These are phyloP conservation scores for Debaryomycetaceae sp. DNA, from an alignment of 1,139 yeast genomes.

Conservation along the genomic window DNA sequence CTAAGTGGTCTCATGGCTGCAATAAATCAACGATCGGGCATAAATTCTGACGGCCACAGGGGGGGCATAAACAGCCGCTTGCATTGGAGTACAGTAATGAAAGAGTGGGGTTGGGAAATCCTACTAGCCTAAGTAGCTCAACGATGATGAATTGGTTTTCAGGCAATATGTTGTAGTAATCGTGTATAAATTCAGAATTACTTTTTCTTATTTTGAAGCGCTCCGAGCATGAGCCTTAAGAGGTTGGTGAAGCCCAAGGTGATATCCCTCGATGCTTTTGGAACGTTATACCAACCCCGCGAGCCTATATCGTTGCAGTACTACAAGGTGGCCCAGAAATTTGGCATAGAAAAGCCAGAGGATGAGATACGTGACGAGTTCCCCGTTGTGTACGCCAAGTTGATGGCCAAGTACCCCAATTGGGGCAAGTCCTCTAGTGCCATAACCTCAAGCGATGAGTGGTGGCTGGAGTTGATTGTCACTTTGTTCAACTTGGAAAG, in stretches of 20 bases:
- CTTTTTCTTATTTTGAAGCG: not conserved
- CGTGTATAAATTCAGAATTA: conserved; percentile 1
- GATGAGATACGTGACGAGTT: conserved; percentile 25
- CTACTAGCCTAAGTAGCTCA: conserved; percentile 29
- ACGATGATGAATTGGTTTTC: conserved; percentile 10
- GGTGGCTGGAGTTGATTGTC: conserved; percentile 58
- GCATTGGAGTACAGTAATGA: conserved; percentile 70
- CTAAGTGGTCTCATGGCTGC: conserved; percentile 43
- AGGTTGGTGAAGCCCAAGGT: too few species aligned
- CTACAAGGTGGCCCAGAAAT: conserved; percentile 36
- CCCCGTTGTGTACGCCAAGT: conserved; percentile 22
- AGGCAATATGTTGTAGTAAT: conserved; percentile 1
- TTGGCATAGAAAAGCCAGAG: conserved; percentile 36
- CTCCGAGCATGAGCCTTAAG: too few species aligned
- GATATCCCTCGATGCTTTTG: conserved; percentile 64
- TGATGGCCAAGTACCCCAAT: conserved; percentile 44
- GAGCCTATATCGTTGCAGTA: conserved; percentile 52
- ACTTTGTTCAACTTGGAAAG: conserved; percentile 33
- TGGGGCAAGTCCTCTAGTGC: conserved; percentile 44
- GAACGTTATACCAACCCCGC: conserved; percentile 58
- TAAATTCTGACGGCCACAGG: conserved; percentile 26
- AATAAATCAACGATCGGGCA: conserved; percentile 24
- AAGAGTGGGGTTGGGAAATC: conserved; percentile 75
- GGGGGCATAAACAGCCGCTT: conserved; percentile 47
- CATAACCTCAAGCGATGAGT: conserved; percentile 32